These are phyloP conservation scores for Sclerospora graminicola DNA, from an alignment of 352 stramenopile genomes.

Conservation along the genomic window DNA sequence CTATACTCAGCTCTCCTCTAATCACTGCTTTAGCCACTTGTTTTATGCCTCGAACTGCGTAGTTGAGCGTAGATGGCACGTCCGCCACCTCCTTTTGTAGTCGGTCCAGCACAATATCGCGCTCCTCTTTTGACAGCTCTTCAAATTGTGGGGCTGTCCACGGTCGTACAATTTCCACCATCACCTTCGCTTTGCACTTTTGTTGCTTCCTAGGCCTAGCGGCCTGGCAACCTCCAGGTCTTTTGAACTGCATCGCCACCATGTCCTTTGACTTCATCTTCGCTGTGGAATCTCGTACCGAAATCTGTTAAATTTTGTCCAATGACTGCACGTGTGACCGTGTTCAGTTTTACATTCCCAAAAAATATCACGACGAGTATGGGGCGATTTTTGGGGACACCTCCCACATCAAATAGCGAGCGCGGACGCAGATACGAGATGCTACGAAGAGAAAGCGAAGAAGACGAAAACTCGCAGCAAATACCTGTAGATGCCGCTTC, in stretches of 20 bases:
- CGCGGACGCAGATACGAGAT: conserved; percentile 46
- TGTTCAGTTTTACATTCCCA: conserved; percentile 8
- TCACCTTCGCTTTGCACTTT: conserved; percentile 9
- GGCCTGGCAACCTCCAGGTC: background rate
- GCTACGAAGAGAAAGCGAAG: conserved; percentile 30
- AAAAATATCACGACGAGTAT: conserved; percentile 20
- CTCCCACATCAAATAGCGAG: conserved; percentile 24
- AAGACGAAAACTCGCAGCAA: conserved; percentile 14
- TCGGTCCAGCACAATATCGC: conserved; percentile 70
- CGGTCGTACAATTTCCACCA: conserved; percentile 20
- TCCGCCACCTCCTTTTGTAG: conserved; percentile 49
- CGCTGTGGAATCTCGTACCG: no score
- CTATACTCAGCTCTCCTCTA: conserved; percentile 27
- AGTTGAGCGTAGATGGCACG: conserved; percentile 10
- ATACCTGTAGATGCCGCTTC: background rate
- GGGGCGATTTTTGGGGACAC: conserved; percentile 43
- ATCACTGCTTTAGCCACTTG: conserved; percentile 37
- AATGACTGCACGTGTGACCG: conserved; percentile 2
- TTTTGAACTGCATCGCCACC: conserved; percentile 21
- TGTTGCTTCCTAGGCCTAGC: conserved; percentile 4
- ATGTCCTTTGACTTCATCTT: conserved; percentile 11
- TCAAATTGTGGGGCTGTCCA: conserved; percentile 45
- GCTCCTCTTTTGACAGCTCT: conserved; percentile 57
- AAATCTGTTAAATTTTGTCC: conserved; percentile 3
- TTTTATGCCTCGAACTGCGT: conserved; percentile 44